These are phyloP conservation scores for Dothistroma pini DNA, from an alignment of 2,329 filamentous ascomycete species.

Conservation along the genomic window DNA sequence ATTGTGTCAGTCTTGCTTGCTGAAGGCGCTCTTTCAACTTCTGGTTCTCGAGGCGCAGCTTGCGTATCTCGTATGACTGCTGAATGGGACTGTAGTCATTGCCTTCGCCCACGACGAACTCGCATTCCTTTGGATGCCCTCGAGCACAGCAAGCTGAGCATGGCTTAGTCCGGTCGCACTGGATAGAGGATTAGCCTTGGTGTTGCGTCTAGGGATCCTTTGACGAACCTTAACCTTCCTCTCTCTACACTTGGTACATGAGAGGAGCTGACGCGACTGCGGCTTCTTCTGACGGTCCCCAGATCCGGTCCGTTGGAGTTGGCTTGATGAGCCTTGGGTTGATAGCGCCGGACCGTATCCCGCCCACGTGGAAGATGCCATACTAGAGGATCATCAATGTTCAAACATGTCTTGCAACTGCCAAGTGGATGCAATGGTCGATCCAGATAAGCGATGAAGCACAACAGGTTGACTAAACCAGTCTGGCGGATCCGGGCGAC, in stretches of 20 bases:
- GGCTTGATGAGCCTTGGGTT: constrained; percentile 20
- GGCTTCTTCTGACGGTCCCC: constrained; percentile 38
- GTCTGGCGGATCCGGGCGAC: constrained; percentile 22
- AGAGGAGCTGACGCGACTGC: constrained; percentile 44
- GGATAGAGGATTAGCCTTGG: constrained; percentile 13
- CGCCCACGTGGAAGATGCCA: constrained; percentile 31
- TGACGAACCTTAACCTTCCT: constrained; percentile 46
- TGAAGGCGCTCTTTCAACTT: constrained; percentile 43
- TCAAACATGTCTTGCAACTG: constrained; percentile 16
- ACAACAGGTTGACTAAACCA: constrained; percentile 31
- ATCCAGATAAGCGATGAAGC: constrained; percentile 32
- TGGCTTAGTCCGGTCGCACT: constrained; percentile 50
- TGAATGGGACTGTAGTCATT: constrained; percentile 46
- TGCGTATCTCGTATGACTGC: constrained; percentile 47
- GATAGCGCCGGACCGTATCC: constrained; percentile 28
- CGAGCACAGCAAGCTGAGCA: constrained; percentile 49
- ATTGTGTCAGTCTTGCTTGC: constrained; percentile 27
- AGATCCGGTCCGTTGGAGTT: constrained; percentile 20
- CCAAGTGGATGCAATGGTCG: constrained; percentile 18
- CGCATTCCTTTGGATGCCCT: constrained; percentile 46
- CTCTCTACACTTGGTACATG: constrained; percentile 49
- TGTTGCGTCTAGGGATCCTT: constrained; percentile 4
- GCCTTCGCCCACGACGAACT: constrained; percentile 45
- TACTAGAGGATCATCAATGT: constrained; percentile 8
- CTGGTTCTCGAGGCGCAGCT: constrained; percentile 45